Base-by-base conservation (phyloP, 495 filamentous ascomycete species). In the Alectoria sarmentosa region DNA sequence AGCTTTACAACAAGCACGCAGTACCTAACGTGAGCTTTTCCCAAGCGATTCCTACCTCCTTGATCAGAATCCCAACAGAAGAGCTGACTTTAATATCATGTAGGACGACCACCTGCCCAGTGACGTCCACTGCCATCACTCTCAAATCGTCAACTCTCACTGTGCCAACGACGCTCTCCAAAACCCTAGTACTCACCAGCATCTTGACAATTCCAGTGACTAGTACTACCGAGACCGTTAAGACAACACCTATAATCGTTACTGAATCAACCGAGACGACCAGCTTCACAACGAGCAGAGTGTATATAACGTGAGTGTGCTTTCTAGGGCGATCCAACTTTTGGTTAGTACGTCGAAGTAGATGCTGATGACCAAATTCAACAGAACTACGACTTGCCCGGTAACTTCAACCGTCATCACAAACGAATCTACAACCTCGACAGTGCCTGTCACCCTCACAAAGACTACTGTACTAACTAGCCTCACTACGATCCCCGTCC, bases 381-480 rank as follows among this genome's bases (percentile, higher is more conserved):
- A 62, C 60, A 68, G 44, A 5, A 68, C 67, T 28, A 68, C 68
- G 19, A 69, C 66, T 21, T 68, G 68, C 38, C 66, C 66, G 1
- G 66, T 67, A 42, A 70, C 57, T 28, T 60, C 55, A 26, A 64
- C 41, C 69, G 71, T 75, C 19, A 70, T 66, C 26, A 71, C 67
- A 58, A 70, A 58, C n/a, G 70, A 67, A 19, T 64, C 71, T 32
- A 70, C 71, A 1, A 75, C 66, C 46, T 69, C 68, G 28, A 70
- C 72, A 14, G 58, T 68, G 37, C 68, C 71, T 52, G 62, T 70
- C 17, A 65, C 63, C 5, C 48, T 38, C 7, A 76, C 70, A 19
- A 60, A 66, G 8, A 73, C 75, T 0, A 68, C 72, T 17, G 74
- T 73, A 42, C 32, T 65, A 23, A 74, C 71, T 5, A 73, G 62